Evolutionary conservation across 1,284 basidiomycete genomes (phyloP), one percentile per base, ranked within the genome.

Genomic region (Ceratobasidium sp.): DNA sequence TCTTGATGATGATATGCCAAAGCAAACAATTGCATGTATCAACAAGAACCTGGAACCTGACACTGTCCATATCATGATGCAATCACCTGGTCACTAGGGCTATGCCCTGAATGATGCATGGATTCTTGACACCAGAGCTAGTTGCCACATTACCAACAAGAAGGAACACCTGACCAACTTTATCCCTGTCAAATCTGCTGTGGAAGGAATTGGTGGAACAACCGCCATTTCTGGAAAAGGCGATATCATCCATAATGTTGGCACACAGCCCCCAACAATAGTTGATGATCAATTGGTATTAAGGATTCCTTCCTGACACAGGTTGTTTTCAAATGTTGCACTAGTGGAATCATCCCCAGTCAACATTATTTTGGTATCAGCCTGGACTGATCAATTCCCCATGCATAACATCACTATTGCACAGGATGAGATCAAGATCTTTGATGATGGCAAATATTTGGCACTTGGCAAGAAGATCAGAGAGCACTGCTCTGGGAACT

Each of bases 371-470:
- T 46, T 44, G 5, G 3, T 62, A 46, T 62, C 60, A 7, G 40
- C 42, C 42, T 62, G 60, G 60, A 48, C 60, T 8, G 42, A 62
- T 21, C 44, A 48, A 9, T 62, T 30, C 30, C 60, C 60, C 8
- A 6, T 48, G 2, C 60, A 62, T 18, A n/a, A 59, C 9, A 38
- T 59, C 16, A 36, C 6, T 36, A 59, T n/a, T 38, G 6, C 14
- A 59, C 16, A 44, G 60, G 56, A 36, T 42, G 21, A 40, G 14
- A 25, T 60, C 33, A 25, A 60, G 11, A 42, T 60, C 38, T 4
- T 42, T 2, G 38, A 23, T 6, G 8, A 40, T 33, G 23, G 23
- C 38, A 42, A 40, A 25, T n/a, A 42, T 25, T 3, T 60, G 16
- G 58, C 58, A n/a, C 36, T 40, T n/a, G 58, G 36, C 6, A 16